Evolutionary conservation across 257 asterid species (phyloP), one percentile per base, ranked within the genome.

Genomic region (Rhazya stricta): DNA sequence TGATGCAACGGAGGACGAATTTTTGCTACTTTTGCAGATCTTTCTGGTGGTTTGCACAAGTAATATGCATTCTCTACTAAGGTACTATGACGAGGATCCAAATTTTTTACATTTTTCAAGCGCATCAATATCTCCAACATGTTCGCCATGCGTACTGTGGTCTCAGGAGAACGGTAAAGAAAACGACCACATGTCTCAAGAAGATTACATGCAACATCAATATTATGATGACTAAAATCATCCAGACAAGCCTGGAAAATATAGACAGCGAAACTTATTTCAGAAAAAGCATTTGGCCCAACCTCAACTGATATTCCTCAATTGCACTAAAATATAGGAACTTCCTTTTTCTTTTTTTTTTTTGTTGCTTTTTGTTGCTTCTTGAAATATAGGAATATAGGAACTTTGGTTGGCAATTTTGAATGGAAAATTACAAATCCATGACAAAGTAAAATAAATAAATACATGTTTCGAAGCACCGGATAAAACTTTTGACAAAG

Each of bases 51-150:
- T 81, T 92, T 95, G 76, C 98, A 91, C 88, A 95, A 84, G 85
- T 95, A 95, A 83, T 95, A 95, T 69, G 99, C 99, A 86, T 95
- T 95, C 88, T 95, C 99, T 43, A 89, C 99, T 68, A 91, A 83
- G 53, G 98, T 95, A 81, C 96, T 92, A 80, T 95, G 99, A 67
- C 96, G 98, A 76, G 99, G 99, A 83, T 95, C 99, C 91, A 95
- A 83, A 84, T 95, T 92, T 84, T 95, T 95, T 0, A 95, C 99
- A 81, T 95, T 95, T 88, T 92, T 95, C 84, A 95, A 81, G 71
- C 99, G 98, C 98, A 95, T 95, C 80, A 95, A 84, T 87, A 92
- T 88, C 86, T 95, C 98, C 81, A 95, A 85, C 99, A 95, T 95
- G 88, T 93, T 95, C 21, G 97, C 86, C 98, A 95, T 95, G 70